Conservation (phyloP, 2,329 filamentous ascomycete species). For the Aspergillus ibericus region DNA sequence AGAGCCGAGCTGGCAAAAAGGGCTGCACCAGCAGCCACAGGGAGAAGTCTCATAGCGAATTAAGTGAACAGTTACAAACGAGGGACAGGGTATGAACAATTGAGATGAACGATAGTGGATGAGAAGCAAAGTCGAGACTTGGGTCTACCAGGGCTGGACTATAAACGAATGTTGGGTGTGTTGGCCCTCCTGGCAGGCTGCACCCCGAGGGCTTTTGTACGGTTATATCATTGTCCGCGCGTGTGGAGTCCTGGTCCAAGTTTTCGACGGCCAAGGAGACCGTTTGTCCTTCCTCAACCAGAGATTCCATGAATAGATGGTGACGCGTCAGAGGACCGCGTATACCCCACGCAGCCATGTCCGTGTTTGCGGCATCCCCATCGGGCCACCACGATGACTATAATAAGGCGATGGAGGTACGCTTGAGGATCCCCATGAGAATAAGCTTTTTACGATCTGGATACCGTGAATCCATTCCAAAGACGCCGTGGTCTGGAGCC, state of each 20-base stretch:
- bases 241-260: neutral
- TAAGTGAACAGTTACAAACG: neutral
- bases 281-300: neutral
- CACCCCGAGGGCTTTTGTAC: neutral
- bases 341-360: neutral
- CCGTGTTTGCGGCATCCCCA: neutral
- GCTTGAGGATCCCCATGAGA: too few relatives aligned
- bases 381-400: too few relatives aligned
- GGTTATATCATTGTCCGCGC: neutral
- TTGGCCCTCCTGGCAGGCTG: neutral
- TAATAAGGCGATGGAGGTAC: too few relatives aligned
- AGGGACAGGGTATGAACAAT: neutral
- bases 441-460: neutral
- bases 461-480: neutral
- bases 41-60: slow-evolving; percentile 1
- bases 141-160: neutral
- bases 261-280: neutral
- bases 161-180: neutral
- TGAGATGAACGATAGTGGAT: neutral
- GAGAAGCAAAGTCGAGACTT: neutral
- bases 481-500: neutral
- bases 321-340: neutral
- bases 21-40: slow-evolving; percentile 31
- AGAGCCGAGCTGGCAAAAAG: slow-evolving; percentile 44
- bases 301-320: neutral